Conservation (phyloP, 441 rosid species). For the Jatropha podagrica region DNA sequence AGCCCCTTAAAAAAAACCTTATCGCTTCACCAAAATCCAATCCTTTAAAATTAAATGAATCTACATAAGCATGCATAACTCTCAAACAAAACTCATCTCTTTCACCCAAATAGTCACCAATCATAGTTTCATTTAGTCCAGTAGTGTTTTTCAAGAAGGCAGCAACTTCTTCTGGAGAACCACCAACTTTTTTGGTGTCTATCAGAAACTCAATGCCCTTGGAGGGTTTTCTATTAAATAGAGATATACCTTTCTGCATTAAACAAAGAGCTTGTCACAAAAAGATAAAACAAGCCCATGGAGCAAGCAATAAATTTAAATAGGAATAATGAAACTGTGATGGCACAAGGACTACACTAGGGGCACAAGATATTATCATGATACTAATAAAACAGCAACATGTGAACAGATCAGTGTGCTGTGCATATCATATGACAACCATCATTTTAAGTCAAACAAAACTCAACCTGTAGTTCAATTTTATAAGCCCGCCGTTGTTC, state of each 20-base stretch:
- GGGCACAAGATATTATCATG: background rate
- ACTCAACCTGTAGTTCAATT: conserved; percentile 89
- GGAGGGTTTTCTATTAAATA: conserved; percentile 92
- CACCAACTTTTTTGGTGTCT: conserved; percentile 67
- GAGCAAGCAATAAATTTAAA: conserved; percentile 12
- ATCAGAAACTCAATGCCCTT: conserved; percentile 92
- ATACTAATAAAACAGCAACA: background rate
- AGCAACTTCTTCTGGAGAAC: conserved; percentile 84
- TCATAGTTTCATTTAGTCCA: conserved; percentile 83
- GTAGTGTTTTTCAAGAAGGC: conserved; percentile 67
- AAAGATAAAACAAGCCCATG: conserved; percentile 19
- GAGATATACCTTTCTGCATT: conserved; percentile 87
- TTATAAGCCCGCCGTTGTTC: conserved; percentile 95
- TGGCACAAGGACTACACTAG: background rate
- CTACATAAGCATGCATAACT: conserved; percentile 99
- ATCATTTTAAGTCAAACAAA: conserved; percentile 12
- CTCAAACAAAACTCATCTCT: conserved; percentile 87
- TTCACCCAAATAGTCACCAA: conserved; percentile 98
- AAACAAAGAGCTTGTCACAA: conserved; percentile 39
- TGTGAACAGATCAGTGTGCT: background rate
- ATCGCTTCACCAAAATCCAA: conserved; percentile 93
- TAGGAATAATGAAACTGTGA: background rate
- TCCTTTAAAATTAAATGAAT: conserved; percentile 86
- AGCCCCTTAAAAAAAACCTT: conserved; percentile 93
- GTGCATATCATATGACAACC: background rate